Conservation (phyloP, 495 filamentous ascomycete genomes). For the Penicillium bialowiezense region DNA sequence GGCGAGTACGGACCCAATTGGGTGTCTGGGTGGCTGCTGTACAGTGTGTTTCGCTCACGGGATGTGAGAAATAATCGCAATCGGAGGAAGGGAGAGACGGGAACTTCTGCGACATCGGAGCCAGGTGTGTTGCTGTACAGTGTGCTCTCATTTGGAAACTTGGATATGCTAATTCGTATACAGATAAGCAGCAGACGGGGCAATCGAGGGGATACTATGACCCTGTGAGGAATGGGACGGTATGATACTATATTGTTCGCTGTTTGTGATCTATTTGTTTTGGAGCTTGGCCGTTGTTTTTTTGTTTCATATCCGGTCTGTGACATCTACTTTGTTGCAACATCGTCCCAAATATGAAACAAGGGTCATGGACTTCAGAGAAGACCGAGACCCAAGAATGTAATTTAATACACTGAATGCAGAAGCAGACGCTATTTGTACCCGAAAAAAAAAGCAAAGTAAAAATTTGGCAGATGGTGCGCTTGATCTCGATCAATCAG, state of each 20-base stretch:
- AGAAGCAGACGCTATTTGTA: background rate
- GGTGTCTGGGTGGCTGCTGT: slow-evolving; percentile 57
- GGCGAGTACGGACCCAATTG: slow-evolving; percentile 53
- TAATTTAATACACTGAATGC: background rate
- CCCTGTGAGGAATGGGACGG: slow-evolving; percentile 42
- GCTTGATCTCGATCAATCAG: slow-evolving; percentile 15
- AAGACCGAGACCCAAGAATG: background rate
- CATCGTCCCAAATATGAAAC: background rate
- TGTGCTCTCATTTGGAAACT: background rate
- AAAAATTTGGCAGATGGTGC: background rate
- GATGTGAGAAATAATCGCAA: slow-evolving; percentile 55
- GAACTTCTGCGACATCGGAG: slow-evolving; percentile 8
- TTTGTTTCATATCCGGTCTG: background rate
- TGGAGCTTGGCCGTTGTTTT: background rate
- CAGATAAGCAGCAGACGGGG: slow-evolving; percentile 22
- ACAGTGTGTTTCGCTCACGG: slow-evolving; percentile 57
- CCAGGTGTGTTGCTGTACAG: slow-evolving; percentile 22
- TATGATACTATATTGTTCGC: slow-evolving; percentile 13
- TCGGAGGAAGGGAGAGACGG: slow-evolving; percentile 37
- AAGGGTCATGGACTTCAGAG: background rate
- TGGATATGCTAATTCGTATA: background rate
- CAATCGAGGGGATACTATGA: slow-evolving; percentile 43
- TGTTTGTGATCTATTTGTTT: background rate
- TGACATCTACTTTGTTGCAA: slow-evolving; percentile 6
- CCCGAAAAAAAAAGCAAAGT: background rate